Evolutionary conservation across 2,329 filamentous ascomycete species (phyloP).

Genomic region (Domatiomyces catenatus): DNA sequence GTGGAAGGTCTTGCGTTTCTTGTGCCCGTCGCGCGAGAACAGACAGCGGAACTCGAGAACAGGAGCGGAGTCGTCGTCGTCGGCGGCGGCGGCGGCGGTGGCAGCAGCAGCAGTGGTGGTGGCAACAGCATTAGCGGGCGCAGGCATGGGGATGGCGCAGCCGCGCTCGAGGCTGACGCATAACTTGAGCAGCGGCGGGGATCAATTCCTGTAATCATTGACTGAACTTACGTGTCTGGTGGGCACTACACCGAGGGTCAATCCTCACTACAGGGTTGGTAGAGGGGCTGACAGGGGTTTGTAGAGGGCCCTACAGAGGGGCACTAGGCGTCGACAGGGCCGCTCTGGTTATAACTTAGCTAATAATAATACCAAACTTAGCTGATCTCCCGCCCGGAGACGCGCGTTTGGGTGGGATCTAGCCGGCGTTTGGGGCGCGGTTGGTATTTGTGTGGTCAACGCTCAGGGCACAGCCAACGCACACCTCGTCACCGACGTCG

Average conservation of each 20-base stretch:
- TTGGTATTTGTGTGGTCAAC: background rate
- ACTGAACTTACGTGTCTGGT: no score
- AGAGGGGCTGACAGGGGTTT: no score
- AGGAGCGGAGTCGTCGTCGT: slow-evolving; percentile 53
- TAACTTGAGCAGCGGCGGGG: background rate
- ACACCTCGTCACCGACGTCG: background rate
- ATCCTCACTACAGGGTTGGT: no score
- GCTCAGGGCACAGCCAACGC: background rate
- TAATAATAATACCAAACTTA: background rate
- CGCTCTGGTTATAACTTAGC: no score
- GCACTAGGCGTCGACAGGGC: no score
- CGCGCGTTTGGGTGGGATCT: background rate
- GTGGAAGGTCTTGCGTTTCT: slow-evolving; percentile 86
- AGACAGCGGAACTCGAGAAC: slow-evolving; percentile 75
- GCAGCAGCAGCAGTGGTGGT: slow-evolving; percentile 32
- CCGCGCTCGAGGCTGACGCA: background rate
- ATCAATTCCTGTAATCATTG: background rate
- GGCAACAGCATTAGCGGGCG: slow-evolving; percentile 24
- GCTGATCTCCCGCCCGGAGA: background rate
- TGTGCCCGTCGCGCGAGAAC: slow-evolving; percentile 68
- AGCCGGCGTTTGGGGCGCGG: no score
- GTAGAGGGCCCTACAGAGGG: no score
- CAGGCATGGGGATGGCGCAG: background rate
- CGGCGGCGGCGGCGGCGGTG: slow-evolving; percentile 33
- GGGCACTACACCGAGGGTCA: no score